phyloP scores from a whole-genome alignment of 2,329 filamentous ascomycete genomes.

The Beauveria brongniartii region DNA sequence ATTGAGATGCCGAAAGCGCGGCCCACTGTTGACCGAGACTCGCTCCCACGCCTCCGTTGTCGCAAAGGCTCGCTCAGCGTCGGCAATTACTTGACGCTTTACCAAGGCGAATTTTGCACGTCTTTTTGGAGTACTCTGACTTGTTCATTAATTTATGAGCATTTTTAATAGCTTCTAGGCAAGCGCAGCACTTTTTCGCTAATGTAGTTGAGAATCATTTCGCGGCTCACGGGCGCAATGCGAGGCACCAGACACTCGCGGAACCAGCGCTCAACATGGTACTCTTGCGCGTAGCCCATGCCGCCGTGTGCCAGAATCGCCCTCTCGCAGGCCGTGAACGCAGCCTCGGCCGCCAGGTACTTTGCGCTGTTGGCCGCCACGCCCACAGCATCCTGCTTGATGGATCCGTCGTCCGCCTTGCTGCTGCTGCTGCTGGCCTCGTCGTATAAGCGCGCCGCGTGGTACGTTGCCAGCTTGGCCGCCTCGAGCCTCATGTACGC shows the following conservation, averaged over 20 bases:
- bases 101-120: not conserved
- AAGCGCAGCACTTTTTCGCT: constrained; percentile 59
- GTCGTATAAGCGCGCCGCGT: constrained; percentile 57
- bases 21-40: not conserved
- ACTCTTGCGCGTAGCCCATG: constrained; percentile 58
- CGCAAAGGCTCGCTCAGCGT: not conserved
- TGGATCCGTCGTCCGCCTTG: constrained; percentile 37
- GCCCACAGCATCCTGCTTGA: constrained; percentile 49
- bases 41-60: not conserved
- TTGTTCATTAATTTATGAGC: not conserved
- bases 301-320: constrained; percentile 52
- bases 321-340: constrained; percentile 53
- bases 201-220: constrained; percentile 72
- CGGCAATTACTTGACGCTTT: not conserved
- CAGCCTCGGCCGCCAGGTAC: constrained; percentile 59
- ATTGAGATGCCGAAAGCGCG: constrained; percentile 6
- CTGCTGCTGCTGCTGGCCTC: constrained; percentile 27
- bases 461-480: constrained; percentile 57
- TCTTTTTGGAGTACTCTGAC: not conserved
- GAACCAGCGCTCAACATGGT: constrained; percentile 58
- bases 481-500: constrained; percentile 59
- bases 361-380: constrained; percentile 63
- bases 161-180: constrained; percentile 54
- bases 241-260: constrained; percentile 57
- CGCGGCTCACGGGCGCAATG: constrained; percentile 56